Evolutionary conservation across 495 filamentous ascomycete species (phyloP).

Genomic region (Poronia punctata): DNA sequence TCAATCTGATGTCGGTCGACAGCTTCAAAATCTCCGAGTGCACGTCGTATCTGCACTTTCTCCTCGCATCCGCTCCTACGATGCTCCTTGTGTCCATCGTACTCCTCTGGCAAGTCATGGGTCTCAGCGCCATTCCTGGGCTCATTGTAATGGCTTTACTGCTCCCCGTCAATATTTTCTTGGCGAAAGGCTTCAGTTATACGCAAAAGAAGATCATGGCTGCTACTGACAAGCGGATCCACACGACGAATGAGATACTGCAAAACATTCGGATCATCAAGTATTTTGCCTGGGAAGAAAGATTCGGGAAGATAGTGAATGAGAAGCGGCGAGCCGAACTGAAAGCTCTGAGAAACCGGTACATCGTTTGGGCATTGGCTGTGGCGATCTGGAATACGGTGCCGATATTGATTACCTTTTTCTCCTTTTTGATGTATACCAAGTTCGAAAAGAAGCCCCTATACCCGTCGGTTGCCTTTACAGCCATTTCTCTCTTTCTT

Average conservation of each 20-base stretch:
- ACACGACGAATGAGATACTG: slow-evolving; percentile 92
- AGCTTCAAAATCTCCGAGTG: slow-evolving; percentile 97
- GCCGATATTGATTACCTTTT: slow-evolving; percentile 89
- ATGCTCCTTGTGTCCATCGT: slow-evolving; percentile 64
- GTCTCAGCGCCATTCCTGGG: slow-evolving; percentile 87
- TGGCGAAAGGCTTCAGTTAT: slow-evolving; percentile 74
- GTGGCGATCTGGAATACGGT: slow-evolving; percentile 96
- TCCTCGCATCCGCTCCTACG: slow-evolving; percentile 78
- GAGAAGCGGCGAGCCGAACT: slow-evolving; percentile 81
- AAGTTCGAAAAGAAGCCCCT: slow-evolving; percentile 82
- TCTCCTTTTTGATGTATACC: slow-evolving; percentile 91
- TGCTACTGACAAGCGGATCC: slow-evolving; percentile 92
- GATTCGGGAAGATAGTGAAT: slow-evolving; percentile 78
- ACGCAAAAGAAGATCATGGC: slow-evolving; percentile 88
- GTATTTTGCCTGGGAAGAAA: slow-evolving; percentile 97
- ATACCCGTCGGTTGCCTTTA: slow-evolving; percentile 91
- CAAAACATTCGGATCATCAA: slow-evolving; percentile 99
- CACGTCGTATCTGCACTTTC: slow-evolving; percentile 84
- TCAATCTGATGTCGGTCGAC: slow-evolving; percentile 98
- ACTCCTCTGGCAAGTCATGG: slow-evolving; percentile 83
- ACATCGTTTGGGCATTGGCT: slow-evolving; percentile 84
- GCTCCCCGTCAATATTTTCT: slow-evolving; percentile 79
- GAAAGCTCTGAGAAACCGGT: slow-evolving; percentile 67
- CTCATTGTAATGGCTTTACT: slow-evolving; percentile 87
- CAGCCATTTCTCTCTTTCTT: slow-evolving; percentile 90